A percentile compares a stretch with the other conserved stretches of the same genome.
Evolutionary conservation across 208 protist genomes (phyloP).

Genomic region (Angomonas ambiguus): DNA sequence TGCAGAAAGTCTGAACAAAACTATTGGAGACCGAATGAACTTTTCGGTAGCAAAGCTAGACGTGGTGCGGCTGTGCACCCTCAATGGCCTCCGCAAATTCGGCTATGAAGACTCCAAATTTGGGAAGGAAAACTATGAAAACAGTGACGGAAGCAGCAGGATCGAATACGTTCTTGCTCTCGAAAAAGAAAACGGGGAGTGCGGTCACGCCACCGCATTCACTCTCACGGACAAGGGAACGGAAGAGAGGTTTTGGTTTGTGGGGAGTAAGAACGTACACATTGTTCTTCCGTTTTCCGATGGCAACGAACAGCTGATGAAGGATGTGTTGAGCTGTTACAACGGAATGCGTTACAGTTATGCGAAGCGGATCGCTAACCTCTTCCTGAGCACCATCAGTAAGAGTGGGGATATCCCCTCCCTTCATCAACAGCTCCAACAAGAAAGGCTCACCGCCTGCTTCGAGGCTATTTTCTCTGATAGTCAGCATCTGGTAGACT

Average conservation of each 20-base stretch:
- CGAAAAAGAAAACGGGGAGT: constrained; percentile 55
- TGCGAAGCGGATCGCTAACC: constrained; percentile 22
- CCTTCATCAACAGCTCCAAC: background rate
- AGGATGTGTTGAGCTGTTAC: constrained; percentile 6
- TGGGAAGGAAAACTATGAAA: background rate
- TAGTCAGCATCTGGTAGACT: constrained; percentile 43
- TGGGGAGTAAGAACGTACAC: constrained; percentile 47
- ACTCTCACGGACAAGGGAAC: background rate
- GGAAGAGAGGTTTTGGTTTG: constrained; percentile 38
- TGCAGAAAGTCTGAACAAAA: background rate
- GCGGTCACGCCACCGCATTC: constrained; percentile 52
- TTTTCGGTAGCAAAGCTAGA: background rate
- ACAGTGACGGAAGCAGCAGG: constrained; percentile 18
- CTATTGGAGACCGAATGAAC: background rate
- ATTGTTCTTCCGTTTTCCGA: constrained; percentile 47
- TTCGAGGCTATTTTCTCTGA: constrained; percentile 48
- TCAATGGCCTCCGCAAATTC: constrained; percentile 71
- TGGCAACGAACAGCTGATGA: constrained; percentile 16
- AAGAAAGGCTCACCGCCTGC: constrained; percentile 33
- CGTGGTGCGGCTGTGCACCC: constrained; percentile 19
- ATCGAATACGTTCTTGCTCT: constrained; percentile 31
- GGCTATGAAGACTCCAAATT: constrained; percentile 21
- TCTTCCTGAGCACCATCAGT: constrained; percentile 4
- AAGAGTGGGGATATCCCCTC: background rate
- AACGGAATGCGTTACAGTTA: constrained; percentile 25